phyloP scores from a whole-genome alignment of 1,139 yeast genomes.

The Eremothecium sinecaudum region DNA sequence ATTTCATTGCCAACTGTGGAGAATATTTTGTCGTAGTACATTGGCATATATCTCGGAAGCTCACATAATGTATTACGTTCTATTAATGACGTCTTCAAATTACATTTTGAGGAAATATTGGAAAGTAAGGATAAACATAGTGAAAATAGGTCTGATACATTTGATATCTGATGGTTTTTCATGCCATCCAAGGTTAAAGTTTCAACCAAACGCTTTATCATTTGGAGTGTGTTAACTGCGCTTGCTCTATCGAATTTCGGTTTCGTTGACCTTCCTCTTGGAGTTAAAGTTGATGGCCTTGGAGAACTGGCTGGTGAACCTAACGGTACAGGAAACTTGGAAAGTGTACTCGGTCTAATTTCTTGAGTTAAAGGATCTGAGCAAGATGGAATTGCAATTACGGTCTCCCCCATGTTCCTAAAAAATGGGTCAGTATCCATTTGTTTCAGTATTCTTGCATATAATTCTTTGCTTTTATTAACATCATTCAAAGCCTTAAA shows the following conservation, averaged over 20 bases:
- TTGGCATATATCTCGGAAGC: slow-evolving; percentile 17
- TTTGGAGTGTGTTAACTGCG: slow-evolving; percentile 16
- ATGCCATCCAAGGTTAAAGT: slow-evolving; percentile 11
- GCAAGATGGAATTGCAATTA: slow-evolving; percentile 38
- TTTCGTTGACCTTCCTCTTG: slow-evolving; percentile 20
- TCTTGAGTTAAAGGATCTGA: slow-evolving; percentile 1
- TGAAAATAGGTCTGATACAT: slow-evolving; percentile 18
- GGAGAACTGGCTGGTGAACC: slow-evolving; percentile 15
- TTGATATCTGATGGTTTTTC: slow-evolving; percentile 15
- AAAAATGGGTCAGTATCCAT: slow-evolving; percentile 38
- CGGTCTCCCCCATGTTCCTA: slow-evolving; percentile 41
- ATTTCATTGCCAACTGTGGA: slow-evolving; percentile 15
- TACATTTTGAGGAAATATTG: slow-evolving; percentile 10
- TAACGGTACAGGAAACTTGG: slow-evolving; percentile 4
- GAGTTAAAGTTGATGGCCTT: slow-evolving; percentile 27
- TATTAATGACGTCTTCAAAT: slow-evolving; percentile 5
- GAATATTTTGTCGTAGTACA: slow-evolving; percentile 19
- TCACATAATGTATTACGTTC: slow-evolving; percentile 17
- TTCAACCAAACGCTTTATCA: slow-evolving; percentile 14
- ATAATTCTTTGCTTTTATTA: slow-evolving; percentile 25
- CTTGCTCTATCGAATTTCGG: slow-evolving; percentile 23
- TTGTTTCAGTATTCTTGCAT: slow-evolving; percentile 22
- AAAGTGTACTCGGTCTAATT: slow-evolving; percentile 1
- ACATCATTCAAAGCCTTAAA: slow-evolving; percentile 22
- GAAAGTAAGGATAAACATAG: slow-evolving; percentile 17